Conservation (phyloP, 2,329 filamentous ascomycete species). For the Stachybotrys chlorohalonatus region DNA sequence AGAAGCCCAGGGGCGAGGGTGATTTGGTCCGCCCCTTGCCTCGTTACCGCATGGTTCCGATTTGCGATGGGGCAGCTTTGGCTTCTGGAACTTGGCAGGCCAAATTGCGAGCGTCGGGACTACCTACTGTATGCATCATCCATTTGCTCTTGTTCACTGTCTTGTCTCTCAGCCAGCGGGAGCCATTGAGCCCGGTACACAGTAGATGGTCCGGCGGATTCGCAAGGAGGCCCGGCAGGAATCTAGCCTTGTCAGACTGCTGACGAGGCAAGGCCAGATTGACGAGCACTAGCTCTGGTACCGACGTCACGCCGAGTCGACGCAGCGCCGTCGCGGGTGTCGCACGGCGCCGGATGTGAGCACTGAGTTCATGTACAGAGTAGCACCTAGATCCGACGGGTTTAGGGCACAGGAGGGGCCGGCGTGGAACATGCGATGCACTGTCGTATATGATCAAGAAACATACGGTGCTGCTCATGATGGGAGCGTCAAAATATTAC, state of each 20-base stretch:
- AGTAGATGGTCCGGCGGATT: not conserved
- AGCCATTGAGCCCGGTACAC: not conserved
- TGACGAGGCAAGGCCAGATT: not conserved
- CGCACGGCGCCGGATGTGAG: too few species aligned
- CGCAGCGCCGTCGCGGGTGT: too few species aligned
- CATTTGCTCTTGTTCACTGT: not conserved
- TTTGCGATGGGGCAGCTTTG: not conserved
- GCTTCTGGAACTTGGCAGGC: not conserved
- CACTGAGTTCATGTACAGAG: too few species aligned
- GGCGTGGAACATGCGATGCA: too few species aligned
- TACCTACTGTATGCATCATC: not conserved
- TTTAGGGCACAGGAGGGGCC: too few species aligned
- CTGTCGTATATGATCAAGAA: too few species aligned
- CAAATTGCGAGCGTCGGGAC: not conserved
- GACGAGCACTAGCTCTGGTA: not conserved
- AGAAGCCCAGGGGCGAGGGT: not conserved
- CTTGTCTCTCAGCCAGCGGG: not conserved
- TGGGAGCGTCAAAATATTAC: too few species aligned
- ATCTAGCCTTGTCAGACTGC: not conserved
- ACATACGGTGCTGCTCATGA: too few species aligned
- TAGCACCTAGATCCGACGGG: too few species aligned
- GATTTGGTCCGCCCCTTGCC: not conserved
- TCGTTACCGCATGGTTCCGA: not conserved
- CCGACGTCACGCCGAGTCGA: not conserved
- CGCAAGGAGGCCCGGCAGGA: not conserved